These are phyloP conservation scores for Haberlea rhodopensis DNA, from an alignment of 257 asterid species.

Conservation along the genomic window DNA sequence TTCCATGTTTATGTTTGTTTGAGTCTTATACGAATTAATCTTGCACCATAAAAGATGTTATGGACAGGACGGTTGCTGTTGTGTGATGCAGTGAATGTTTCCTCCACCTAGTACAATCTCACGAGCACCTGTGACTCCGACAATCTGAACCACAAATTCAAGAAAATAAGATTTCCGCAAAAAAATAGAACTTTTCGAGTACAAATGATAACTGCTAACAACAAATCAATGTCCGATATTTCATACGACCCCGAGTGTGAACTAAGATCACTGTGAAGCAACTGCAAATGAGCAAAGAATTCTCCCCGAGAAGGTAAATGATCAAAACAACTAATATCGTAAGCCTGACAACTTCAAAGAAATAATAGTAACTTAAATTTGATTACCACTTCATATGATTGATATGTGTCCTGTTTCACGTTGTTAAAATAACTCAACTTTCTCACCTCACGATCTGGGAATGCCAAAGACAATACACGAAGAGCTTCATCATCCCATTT, in stretches of 20 bases:
- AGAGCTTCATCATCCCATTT: conserved; percentile 91
- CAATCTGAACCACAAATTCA: conserved; percentile 49
- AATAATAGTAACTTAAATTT: too few relatives aligned
- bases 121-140: conserved; percentile 71
- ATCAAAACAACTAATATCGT: not conserved
- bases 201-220: not conserved
- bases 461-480: conserved; percentile 61
- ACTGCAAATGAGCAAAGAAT: not conserved
- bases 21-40: too few relatives aligned
- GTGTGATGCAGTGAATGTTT: conserved; percentile 91
- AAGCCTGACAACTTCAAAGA: not conserved
- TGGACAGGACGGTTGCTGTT: conserved; percentile 71
- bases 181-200: not conserved
- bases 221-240: not conserved
- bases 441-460: conserved; percentile 76
- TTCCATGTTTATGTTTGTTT: too few relatives aligned
- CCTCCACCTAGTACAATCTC: conserved; percentile 95
- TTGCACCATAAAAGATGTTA: too few relatives aligned
- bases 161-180: conserved; percentile 10
- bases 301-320: not conserved
- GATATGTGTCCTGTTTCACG: too few relatives aligned
- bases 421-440: not conserved
- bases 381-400: too few relatives aligned
- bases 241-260: not conserved
- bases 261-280: not conserved